phyloP scores from a whole-genome alignment of 495 filamentous ascomycete genomes.

The Aspergillus taichungensis region DNA sequence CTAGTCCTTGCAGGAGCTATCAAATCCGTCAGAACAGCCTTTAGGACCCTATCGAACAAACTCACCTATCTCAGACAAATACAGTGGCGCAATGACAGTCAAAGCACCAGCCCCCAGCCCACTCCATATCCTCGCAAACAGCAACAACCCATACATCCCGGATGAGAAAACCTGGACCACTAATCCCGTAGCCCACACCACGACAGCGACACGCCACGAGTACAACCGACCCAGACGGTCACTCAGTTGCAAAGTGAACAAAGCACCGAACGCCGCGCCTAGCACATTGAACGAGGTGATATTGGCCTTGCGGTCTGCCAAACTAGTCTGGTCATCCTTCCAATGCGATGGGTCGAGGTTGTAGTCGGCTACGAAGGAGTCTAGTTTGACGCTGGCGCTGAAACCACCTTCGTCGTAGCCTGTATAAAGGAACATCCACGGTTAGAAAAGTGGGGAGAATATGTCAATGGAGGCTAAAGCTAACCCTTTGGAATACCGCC shows the following conservation, averaged over 20 bases:
- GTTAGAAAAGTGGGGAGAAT: constrained; percentile 4
- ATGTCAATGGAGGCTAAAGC: neutral
- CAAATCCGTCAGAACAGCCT: neutral
- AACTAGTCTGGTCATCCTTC: constrained; percentile 24
- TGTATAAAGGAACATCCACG: constrained; percentile 6
- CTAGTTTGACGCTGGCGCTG: constrained; percentile 33
- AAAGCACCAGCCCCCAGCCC: constrained; percentile 41
- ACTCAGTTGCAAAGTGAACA: constrained; percentile 31
- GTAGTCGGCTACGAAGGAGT: constrained; percentile 33
- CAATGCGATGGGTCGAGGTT: constrained; percentile 29
- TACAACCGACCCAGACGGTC: constrained; percentile 32
- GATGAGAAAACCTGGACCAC: constrained; percentile 38
- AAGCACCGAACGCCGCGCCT: constrained; percentile 34
- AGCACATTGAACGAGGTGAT: constrained; percentile 40
- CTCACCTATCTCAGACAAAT: constrained; percentile 40
- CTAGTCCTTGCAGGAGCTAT: constrained; percentile 37
- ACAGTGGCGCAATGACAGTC: constrained; percentile 42
- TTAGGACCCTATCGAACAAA: neutral
- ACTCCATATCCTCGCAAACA: constrained; percentile 36
- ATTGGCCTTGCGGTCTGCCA: constrained; percentile 36
- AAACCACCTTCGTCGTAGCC: constrained; percentile 43
- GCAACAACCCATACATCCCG: constrained; percentile 35
- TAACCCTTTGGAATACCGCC: constrained; percentile 39
- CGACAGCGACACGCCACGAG: constrained; percentile 29
- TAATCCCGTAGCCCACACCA: constrained; percentile 34